Conservation (phyloP, 2,329 filamentous ascomycete genomes). For the Aspergillus pseudoterreus region DNA sequence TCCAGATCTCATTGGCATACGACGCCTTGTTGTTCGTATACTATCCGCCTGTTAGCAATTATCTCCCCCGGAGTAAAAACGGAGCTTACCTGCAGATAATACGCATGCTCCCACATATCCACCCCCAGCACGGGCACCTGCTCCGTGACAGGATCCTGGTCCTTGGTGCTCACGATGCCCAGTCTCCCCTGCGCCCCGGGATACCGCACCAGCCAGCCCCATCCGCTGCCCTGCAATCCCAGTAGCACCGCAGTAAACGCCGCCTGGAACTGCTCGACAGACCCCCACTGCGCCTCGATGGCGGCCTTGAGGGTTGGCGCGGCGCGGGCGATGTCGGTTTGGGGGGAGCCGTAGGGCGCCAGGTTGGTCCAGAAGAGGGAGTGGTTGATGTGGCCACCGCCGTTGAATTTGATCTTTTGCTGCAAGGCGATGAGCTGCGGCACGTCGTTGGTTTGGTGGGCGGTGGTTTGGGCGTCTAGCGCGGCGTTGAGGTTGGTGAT, state of each 20-base stretch:
- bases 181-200: constrained; percentile 51
- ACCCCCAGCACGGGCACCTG: constrained; percentile 75
- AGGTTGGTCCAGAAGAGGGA: constrained; percentile 89
- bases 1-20: constrained; percentile 88
- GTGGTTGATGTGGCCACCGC: constrained; percentile 91
- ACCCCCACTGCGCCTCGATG: constrained; percentile 66
- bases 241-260: constrained; percentile 64
- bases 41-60: constrained; percentile 36
- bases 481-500: constrained; percentile 83
- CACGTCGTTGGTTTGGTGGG: constrained; percentile 56
- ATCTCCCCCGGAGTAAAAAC: background rate
- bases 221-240: constrained; percentile 76
- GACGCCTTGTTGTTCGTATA: constrained; percentile 93
- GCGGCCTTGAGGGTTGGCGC: constrained; percentile 57
- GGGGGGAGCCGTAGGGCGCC: constrained; percentile 55
- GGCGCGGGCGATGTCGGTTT: constrained; percentile 55
- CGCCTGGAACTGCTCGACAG: constrained; percentile 61
- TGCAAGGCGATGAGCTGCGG: constrained; percentile 65
- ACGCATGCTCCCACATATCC: constrained; percentile 94
- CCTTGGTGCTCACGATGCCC: constrained; percentile 75
- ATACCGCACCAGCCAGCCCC: constrained; percentile 78
- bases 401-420: constrained; percentile 77
- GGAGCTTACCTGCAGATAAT: constrained; percentile 68
- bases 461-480: constrained; percentile 60
- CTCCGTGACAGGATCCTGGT: constrained; percentile 78